A percentile compares a stretch with the other conserved stretches of the same genome.
Conservation (phyloP, 805 yeast genomes). For the Candida xiaguanensis region DNA sequence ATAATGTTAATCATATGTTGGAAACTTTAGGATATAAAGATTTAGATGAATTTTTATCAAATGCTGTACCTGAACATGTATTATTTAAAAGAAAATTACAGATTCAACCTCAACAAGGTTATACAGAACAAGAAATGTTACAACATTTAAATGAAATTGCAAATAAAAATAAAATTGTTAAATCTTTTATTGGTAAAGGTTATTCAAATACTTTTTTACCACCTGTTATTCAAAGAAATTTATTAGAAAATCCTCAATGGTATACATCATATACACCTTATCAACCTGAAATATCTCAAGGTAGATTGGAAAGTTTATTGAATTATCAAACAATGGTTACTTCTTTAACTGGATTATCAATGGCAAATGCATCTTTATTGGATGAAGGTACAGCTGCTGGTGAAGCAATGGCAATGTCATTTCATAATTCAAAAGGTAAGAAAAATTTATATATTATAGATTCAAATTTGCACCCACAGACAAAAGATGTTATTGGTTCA, state of each 20-base stretch:
- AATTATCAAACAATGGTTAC: conserved; percentile 91
- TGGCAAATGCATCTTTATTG: conserved; percentile 89
- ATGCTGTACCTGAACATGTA: conserved; percentile 76
- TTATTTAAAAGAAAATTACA: conserved; percentile 63
- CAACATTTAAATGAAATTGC: conserved; percentile 67
- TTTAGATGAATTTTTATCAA: conserved; percentile 63
- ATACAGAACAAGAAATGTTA: conserved; percentile 77
- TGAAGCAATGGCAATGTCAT: conserved; percentile 90
- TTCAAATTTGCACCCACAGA: conserved; percentile 75
- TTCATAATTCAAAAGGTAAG: conserved; percentile 63
- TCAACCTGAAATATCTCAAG: conserved; percentile 97
- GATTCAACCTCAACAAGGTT: conserved; percentile 70
- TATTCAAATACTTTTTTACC: conserved; percentile 89
- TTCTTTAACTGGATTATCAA: conserved; percentile 89
- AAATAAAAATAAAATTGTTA: conserved; percentile 64
- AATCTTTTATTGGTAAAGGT: conserved; percentile 88
- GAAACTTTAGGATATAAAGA: conserved; percentile 58
- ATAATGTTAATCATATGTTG: conserved; percentile 65
- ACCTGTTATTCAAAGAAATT: conserved; percentile 87
- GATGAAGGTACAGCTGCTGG: conserved; percentile 99
- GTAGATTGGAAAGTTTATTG: conserved; percentile 83
- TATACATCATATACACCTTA: conserved; percentile 98
- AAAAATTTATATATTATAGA: conserved; percentile 70
- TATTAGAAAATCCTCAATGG: conserved; percentile 95
- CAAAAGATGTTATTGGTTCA: conserved; percentile 70